These are phyloP conservation scores for Candida endomychidarum DNA, from an alignment of 805 yeast species.

Conservation along the genomic window DNA sequence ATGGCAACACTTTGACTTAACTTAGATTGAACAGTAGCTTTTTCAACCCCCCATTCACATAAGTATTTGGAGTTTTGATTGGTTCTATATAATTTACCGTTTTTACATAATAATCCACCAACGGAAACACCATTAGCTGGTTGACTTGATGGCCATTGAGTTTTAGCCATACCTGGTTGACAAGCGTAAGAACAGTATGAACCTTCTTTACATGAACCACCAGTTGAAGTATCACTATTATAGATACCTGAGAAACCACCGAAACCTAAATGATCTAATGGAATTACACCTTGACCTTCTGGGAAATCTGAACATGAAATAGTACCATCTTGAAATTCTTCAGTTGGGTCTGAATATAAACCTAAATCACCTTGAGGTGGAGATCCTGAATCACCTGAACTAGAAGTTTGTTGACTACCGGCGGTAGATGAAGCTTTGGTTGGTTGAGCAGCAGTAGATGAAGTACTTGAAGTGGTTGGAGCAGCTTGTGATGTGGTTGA, in stretches of 20 bases:
- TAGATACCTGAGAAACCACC: slow-evolving; percentile 48
- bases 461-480: slow-evolving; percentile 19
- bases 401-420: slow-evolving; percentile 9
- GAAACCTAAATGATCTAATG: slow-evolving; percentile 40
- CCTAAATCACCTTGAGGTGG: slow-evolving; percentile 50
- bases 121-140: slow-evolving; percentile 69
- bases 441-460: slow-evolving; percentile 20
- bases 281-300: slow-evolving; percentile 69
- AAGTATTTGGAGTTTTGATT: slow-evolving; percentile 50
- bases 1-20: slow-evolving; percentile 55
- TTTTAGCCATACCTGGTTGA: slow-evolving; percentile 77
- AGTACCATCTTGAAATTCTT: slow-evolving; percentile 66
- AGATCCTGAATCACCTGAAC: slow-evolving; percentile 29
- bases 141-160: slow-evolving; percentile 73
- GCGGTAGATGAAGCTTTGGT: slow-evolving; percentile 14
- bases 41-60: slow-evolving; percentile 63
- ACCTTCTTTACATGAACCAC: slow-evolving; percentile 56
- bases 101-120: slow-evolving; percentile 67
- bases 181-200: slow-evolving; percentile 77
- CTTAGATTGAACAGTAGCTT: slow-evolving; percentile 55
- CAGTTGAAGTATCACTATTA: slow-evolving; percentile 47
- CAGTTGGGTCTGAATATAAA: slow-evolving; percentile 48
- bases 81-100: slow-evolving; percentile 62
- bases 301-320: slow-evolving; percentile 70
- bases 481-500: slow-evolving; percentile 22